Evolutionary conservation across 805 yeast genomes (phyloP).

Genomic region (Sugiyamaella lignohabitans): DNA sequence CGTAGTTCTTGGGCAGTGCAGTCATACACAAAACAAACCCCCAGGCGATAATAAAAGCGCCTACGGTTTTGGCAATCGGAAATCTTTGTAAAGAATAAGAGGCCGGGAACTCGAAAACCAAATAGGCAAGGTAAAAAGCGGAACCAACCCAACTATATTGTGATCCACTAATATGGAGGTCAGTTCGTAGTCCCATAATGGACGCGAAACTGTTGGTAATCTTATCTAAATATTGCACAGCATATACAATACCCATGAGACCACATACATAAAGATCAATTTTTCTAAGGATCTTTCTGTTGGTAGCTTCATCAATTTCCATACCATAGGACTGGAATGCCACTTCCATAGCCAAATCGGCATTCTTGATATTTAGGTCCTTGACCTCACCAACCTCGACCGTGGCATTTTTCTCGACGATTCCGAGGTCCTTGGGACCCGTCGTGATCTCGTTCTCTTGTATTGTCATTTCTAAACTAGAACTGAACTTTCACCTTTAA

Average conservation of each 20-base stretch:
- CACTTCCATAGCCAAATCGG: slow-evolving; percentile 6
- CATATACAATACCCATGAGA: slow-evolving; percentile 43
- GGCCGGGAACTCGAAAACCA: slow-evolving; percentile 24
- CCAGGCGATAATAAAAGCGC: slow-evolving; percentile 15
- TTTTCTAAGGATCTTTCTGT: slow-evolving; percentile 35
- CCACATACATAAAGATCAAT: slow-evolving; percentile 49
- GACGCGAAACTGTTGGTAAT: slow-evolving; percentile 46
- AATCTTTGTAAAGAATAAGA: slow-evolving; percentile 30
- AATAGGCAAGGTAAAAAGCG: slow-evolving; percentile 33
- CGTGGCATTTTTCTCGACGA: no score
- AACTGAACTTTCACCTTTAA: no score
- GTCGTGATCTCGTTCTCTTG: no score
- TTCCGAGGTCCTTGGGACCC: no score
- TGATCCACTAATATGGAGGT: slow-evolving; percentile 28
- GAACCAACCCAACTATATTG: slow-evolving; percentile 37
- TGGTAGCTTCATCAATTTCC: slow-evolving; percentile 11
- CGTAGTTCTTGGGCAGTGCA: slow-evolving; percentile 34
- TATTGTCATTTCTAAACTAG: no score
- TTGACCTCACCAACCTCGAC: no score
- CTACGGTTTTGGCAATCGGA: slow-evolving; percentile 34
- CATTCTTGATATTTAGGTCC: no score
- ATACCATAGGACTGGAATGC: slow-evolving; percentile 13
- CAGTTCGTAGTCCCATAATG: slow-evolving; percentile 44
- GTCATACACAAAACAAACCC: slow-evolving; percentile 12
- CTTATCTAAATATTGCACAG: slow-evolving; percentile 58